A percentile compares a stretch with the other conserved stretches of the same genome.
These are phyloP conservation scores for Lachnellula arida DNA, from an alignment of 2,329 filamentous ascomycete genomes.

Conservation along the genomic window DNA sequence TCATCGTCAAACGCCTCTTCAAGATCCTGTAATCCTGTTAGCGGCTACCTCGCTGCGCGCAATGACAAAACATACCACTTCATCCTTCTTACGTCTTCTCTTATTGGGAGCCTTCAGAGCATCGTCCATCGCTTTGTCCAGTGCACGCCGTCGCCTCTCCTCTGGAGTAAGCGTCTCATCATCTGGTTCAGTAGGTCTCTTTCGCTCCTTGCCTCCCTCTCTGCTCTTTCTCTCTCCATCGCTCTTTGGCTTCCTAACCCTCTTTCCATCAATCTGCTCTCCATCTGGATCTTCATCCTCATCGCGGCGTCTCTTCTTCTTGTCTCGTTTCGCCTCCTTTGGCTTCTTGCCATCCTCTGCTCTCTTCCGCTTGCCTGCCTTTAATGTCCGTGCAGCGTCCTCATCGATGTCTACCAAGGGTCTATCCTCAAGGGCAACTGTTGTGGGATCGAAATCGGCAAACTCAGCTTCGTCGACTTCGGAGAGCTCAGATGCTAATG, in stretches of 20 bases:
- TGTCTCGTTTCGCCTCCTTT: slow-evolving; percentile 58
- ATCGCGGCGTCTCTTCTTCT: slow-evolving; percentile 59
- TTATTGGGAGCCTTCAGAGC: slow-evolving; percentile 78
- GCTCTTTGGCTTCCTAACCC: slow-evolving; percentile 37
- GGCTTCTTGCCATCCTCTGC: slow-evolving; percentile 66
- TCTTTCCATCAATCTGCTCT: slow-evolving; percentile 49
- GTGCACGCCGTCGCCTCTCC: slow-evolving; percentile 75
- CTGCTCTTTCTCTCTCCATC: slow-evolving; percentile 35
- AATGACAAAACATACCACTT: slow-evolving; percentile 60
- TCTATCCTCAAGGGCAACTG: slow-evolving; percentile 57
- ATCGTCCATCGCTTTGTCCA: slow-evolving; percentile 83
- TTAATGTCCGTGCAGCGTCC: slow-evolving; percentile 58
- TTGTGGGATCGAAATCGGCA: slow-evolving; percentile 62
- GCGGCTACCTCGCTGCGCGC: slow-evolving; percentile 6
- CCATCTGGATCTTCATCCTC: slow-evolving; percentile 42
- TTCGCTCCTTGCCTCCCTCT: slow-evolving; percentile 34
- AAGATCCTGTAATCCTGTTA: slow-evolving; percentile 58
- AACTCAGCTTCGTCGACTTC: slow-evolving; percentile 68
- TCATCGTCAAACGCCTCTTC: slow-evolving; percentile 87
- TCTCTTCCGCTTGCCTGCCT: slow-evolving; percentile 62
- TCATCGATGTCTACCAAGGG: slow-evolving; percentile 61
- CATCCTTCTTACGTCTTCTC: slow-evolving; percentile 67
- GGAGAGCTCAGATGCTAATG: slow-evolving; percentile 50
- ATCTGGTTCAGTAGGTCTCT: slow-evolving; percentile 54
- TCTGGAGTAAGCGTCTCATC: slow-evolving; percentile 79